Conservation (phyloP, 805 yeast species). For the Candida dajiaensis region DNA sequence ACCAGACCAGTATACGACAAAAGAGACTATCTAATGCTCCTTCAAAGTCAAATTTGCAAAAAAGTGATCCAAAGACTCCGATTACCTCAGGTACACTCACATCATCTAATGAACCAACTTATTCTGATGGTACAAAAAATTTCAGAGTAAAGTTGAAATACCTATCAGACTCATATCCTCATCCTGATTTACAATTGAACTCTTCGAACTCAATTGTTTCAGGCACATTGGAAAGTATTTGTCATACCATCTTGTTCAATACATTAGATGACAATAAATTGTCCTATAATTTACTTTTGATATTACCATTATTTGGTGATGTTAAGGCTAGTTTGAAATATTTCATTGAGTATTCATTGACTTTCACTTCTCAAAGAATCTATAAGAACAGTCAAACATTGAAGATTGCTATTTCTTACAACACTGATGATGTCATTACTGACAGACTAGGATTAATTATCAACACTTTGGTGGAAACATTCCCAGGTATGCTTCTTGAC, state of each 20-base stretch:
- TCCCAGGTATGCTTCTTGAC: constrained; percentile 67
- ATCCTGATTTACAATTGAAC: constrained; percentile 55
- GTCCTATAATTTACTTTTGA: constrained; percentile 37
- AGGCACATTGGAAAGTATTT: constrained; percentile 65
- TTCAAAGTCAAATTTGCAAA: constrained; percentile 14
- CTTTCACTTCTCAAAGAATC: constrained; percentile 26
- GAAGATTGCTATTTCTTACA: constrained; percentile 23
- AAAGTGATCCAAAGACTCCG: constrained; percentile 11
- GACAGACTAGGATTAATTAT: constrained; percentile 49
- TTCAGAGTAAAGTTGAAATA: constrained; percentile 24
- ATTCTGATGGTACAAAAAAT: neutral
- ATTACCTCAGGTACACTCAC: constrained; percentile 7
- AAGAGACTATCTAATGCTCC: constrained; percentile 21
- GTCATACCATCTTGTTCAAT: constrained; percentile 66
- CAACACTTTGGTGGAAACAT: constrained; percentile 49
- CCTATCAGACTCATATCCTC: constrained; percentile 45
- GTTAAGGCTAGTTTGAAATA: constrained; percentile 36
- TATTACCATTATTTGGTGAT: constrained; percentile 52
- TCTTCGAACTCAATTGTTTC: constrained; percentile 38
- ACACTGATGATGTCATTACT: constrained; percentile 35
- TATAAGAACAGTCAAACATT: constrained; percentile 11
- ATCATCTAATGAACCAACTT: neutral
- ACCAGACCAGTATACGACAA: constrained; percentile 18
- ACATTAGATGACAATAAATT: constrained; percentile 34
- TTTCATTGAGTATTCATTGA: constrained; percentile 37